Base-by-base conservation (phyloP, 2,329 filamentous ascomycete genomes). In the Sarocladiaceae sp. region DNA sequence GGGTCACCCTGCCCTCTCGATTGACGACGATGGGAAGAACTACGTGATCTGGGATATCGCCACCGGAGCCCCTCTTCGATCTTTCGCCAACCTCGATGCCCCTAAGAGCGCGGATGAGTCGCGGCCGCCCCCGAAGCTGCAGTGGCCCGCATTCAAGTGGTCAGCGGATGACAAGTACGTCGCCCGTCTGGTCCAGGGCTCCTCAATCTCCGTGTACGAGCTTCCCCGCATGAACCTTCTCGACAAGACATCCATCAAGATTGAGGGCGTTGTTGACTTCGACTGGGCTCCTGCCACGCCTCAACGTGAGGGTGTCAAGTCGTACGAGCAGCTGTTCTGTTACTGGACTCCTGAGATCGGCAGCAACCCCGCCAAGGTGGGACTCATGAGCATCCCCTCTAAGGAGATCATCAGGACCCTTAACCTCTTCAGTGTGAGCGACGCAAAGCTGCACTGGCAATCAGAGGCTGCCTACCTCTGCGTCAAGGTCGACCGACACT, bases 131-230 rank as follows among this genome's bases (percentile, higher is more conserved):
- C 88, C 89, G 66, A 96, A 96, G 78, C 82, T 94, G 56, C 87
- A 93, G 60, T 98, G 93, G 93, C 93, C 93, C 19, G 90, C 91
- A 2, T 98, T 98, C 81, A 98, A 98, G 73, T 98, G 93, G 93
- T 97, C 93, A 23, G 75, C 93, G 3, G 93, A 98, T 61, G 89
- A 96, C 69, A 93, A 94, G 66, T 98, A 95, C 63, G 90, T 97
- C 50, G 93, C 93, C 18, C 83, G 93, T 50, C 82, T 97, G 72
- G 88, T 82, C 50, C 89, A 88, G 52, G 86, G 85, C 53, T 80
- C 89, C 54, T 88, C 87, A 45, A 95, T 98, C 59, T 93, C 88
- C 43, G 80, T 95, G 57, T 95, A 95, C 65, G 88, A 95, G 65
- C 72, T 89, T 12, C 89, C 89, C 33, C 78, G 83, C 58, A 95